Base-by-base conservation (phyloP, 345 rosid species). In the Citrus sp. region DNA sequence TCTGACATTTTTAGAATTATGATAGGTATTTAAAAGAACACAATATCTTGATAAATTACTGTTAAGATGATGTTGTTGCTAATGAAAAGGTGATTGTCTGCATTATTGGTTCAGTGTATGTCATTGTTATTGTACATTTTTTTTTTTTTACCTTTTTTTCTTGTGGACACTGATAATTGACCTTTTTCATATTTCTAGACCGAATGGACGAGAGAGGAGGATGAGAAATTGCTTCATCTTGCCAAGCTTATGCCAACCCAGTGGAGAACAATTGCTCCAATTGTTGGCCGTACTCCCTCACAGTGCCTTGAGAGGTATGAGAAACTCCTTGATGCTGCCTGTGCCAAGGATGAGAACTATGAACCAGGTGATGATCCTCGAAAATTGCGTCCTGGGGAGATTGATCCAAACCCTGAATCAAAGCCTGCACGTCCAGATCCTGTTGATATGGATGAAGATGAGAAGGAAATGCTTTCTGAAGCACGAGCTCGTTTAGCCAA, bases 371-470 rank as follows among this genome's bases (percentile, higher is more conserved):
- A 97, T 85, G 99, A 97, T 79, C 99, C 99, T 2, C 84, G 99
- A 54, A 97, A 97, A 79, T 81, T 97, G 82, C 92, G 97, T 28
- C 99, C 99, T 35, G 99, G 99, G 72, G 99, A 97, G 87, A 97
- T 97, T 62, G 99, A 97, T 84, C 98, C 99, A 0, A 94, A 97
- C 38, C 99, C 98, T 0, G 99, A 97, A 71, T 88, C 99, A 1
- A 97, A 97, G 86, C 99, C 99, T 77, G 99, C 99, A 18, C 94
- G 99, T 61, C 99, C 99, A 7, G 98, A 97, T 87, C 99, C 99
- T 30, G 99, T 97, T 72, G 99, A 97, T 68, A 97, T 97, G 98
- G 99, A 97, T 79, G 99, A 97, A 88, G 99, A 94, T 69, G 99
- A 97, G 88, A 97, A 97, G 87, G 99, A 97, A 82, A 97, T 94